Base-by-base conservation (phyloP, 202 grass and related monocot species). In the Hordeum pubiflorum region DNA sequence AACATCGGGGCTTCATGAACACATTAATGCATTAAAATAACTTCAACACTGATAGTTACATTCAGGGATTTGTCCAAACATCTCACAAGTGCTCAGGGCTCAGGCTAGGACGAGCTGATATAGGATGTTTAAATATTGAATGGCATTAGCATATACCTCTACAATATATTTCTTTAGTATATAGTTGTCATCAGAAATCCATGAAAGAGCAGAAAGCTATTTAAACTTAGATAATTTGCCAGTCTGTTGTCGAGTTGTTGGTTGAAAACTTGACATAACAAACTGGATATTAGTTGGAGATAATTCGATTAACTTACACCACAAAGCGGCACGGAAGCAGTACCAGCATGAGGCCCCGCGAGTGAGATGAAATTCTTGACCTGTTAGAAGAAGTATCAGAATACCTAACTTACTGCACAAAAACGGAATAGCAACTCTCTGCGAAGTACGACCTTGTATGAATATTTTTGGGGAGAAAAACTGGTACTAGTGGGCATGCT, bases 331-430 rank as follows among this genome's bases (percentile, higher is more conserved):
- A 97, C 90, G 32, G 95, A 94, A 81, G 95, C 90, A 6, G 89
- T 92, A 77, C 95, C 95, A 41, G 95, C 95, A 91, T 94, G 95
- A 83, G 95, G 95, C 32, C 95, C 95, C 37, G 84, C 94, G 0
- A 94, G 83, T 3, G 92, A 97, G 80, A 97, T 88, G 58, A 97
- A 93, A 81, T 94, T 97, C 73, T 94, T 97, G 75, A 97, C 92
- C 94, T 97, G 79, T 63, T 71, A 66, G 10, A 38, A 87, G 63
- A 55, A 87, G 69, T 48, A 78, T 66, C 57, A 1, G 13, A 22
- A 66, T 59, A 67, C 38, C 31, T 23, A 67, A 48, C 13, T 79
- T 31, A 48, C 34, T 74, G 24, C 46, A 65, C 14, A 33, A 37
- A 78, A 31, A 63, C 32, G 22, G 6, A 69, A 62, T 27, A 81